Base-by-base conservation (phyloP, 352 stramenopile genomes). In the Phytophthora brassicae region DNA sequence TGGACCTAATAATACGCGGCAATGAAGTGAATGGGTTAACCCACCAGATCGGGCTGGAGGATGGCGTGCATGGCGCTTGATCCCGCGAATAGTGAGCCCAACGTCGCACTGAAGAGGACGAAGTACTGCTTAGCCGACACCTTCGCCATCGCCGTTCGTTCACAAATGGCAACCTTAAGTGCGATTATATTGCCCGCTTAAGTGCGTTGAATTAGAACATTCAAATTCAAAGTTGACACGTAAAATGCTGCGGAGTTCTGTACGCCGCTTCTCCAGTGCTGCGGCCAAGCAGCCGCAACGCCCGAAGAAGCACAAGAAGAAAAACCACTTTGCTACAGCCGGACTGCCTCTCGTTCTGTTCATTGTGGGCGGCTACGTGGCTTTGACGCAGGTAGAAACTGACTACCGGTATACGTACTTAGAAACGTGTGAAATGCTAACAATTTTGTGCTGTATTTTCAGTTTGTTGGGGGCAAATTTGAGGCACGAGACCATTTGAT, bases 391-490 rank as follows among this genome's bases (percentile, higher is more conserved):
- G 82, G 84, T 90, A 44, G 3, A 58, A 28, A 35, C 16, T 52
- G n/a, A 9, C 42, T 13, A n/a, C n/a, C n/a, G n/a, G n/a, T n/a
- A n/a, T n/a, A n/a, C n/a, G n/a, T n/a, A n/a, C n/a, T 16, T 35
- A 8, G 24, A 39, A 17, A 60, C 19, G 26, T 14, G 4, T 22
- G 29, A 16, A n/a, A 39, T 9, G 14, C 33, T 16, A 13, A 9
- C 14, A 24, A 4, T 26, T 24, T 43, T 62, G 12, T 20, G 3
- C 20, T 70, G 35, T n/a, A 57, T 36, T 23, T 17, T 42, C 44
- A 94, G 81, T 95, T 95, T 62, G 79, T 93, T 8, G 79, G 77
- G 17, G 86, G 86, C 33, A 95, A 94, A 49, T 93, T 81, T 52
- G 86, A 95, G 58, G 81, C 81, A 17, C 74, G 82, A 61, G 86